Percentiles rank a stretch among this genome's conserved stretches.
phyloP scores from a whole-genome alignment of 768 basidiomycete genomes.

The Russula foetens region DNA sequence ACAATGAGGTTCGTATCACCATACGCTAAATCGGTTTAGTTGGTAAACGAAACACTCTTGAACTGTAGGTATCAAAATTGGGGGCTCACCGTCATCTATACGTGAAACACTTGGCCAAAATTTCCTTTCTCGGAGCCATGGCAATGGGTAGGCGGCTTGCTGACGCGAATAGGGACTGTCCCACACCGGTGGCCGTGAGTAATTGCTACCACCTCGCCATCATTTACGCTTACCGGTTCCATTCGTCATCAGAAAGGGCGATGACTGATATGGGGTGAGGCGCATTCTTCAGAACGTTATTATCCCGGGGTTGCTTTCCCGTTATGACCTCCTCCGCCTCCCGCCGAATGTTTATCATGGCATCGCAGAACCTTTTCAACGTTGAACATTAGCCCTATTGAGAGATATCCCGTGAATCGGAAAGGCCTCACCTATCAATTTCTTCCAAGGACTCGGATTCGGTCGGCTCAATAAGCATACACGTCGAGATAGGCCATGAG shows the following conservation, averaged over 20 bases:
- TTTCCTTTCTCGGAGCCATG: slow-evolving; percentile 79
- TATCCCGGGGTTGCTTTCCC: slow-evolving; percentile 84
- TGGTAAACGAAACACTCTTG: neutral
- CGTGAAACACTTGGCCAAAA: slow-evolving; percentile 95
- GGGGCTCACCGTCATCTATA: slow-evolving; percentile 81
- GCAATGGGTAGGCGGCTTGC: slow-evolving; percentile 83
- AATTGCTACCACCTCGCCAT: neutral
- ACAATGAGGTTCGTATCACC: slow-evolving; percentile 89
- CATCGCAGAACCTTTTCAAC: slow-evolving; percentile 79
- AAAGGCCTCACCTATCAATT: slow-evolving; percentile 58
- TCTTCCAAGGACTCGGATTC: slow-evolving; percentile 93
- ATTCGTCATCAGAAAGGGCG: slow-evolving; percentile 62
- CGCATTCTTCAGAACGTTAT: slow-evolving; percentile 90
- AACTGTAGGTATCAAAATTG: neutral
- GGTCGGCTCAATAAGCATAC: slow-evolving; percentile 97
- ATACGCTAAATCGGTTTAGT: slow-evolving; percentile 49
- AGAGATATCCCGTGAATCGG: neutral
- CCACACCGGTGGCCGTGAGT: slow-evolving; percentile 4
- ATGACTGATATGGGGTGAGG: slow-evolving; percentile 83
- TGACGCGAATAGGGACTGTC: slow-evolving; percentile 81
- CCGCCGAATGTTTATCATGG: slow-evolving; percentile 92
- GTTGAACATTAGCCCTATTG: neutral
- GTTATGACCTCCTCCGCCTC: slow-evolving; percentile 84
- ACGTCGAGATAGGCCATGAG: slow-evolving; percentile 96
- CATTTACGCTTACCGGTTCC: slow-evolving; percentile 60